Evolutionary conservation across 805 yeast genomes (phyloP).

Genomic region (Zygosaccharomyces gambellarensis): DNA sequence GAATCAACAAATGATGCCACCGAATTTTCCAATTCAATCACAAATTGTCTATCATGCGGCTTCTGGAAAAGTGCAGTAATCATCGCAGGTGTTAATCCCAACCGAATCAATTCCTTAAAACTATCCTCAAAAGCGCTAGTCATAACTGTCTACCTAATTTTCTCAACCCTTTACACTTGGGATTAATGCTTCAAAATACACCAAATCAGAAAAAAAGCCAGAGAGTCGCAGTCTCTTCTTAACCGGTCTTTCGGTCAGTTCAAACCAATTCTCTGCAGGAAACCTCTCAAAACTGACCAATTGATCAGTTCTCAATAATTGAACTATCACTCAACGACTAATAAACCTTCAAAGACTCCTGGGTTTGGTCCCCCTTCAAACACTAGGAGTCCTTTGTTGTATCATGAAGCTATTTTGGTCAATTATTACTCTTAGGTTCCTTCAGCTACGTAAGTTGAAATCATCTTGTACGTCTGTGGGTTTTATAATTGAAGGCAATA

Average conservation of each 20-base stretch:
- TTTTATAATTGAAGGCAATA: not conserved
- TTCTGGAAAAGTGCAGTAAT: constrained; percentile 39
- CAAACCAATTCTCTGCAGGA: not conserved
- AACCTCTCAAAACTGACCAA: not conserved
- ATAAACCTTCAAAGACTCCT: not conserved
- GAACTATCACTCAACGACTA: not conserved
- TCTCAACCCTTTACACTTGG: not conserved
- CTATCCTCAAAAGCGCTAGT: not conserved
- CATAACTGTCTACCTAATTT: not conserved
- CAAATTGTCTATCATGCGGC: constrained; percentile 45
- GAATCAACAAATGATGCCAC: constrained; percentile 43
- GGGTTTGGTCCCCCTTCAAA: not conserved
- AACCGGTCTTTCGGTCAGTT: not conserved
- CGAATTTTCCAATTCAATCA: constrained; percentile 46
- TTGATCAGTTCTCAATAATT: not conserved
- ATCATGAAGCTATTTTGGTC: not conserved
- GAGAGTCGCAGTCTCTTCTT: not conserved
- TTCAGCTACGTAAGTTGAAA: not conserved
- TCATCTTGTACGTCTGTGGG: not conserved
- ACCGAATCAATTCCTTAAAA: constrained; percentile 2
- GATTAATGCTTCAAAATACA: too few species aligned
- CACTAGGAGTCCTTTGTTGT: not conserved
- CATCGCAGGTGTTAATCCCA: constrained; percentile 33
- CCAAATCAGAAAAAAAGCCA: too few species aligned
- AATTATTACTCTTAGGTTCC: not conserved